Conservation (phyloP, 2,329 filamentous ascomycete species). For the Pseudogymnoascus sp. region DNA sequence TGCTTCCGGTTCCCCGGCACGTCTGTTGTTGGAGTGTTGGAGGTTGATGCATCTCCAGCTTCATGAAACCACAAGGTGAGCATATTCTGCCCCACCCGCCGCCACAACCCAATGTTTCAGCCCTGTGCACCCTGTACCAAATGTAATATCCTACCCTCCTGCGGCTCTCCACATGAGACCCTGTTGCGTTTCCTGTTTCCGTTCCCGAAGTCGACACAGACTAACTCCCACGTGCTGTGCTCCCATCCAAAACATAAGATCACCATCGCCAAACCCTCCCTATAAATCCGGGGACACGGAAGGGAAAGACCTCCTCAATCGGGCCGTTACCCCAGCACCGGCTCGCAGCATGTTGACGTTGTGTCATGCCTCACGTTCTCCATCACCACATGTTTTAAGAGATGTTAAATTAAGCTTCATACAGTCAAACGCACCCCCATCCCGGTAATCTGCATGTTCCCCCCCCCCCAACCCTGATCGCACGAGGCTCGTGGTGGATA, state of each 20-base stretch:
- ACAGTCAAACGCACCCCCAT: background rate
- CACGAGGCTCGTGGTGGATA: background rate
- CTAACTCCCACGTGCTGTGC: background rate
- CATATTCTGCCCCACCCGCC: background rate
- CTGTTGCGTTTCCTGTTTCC: background rate
- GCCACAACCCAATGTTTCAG: background rate
- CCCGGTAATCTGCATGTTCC: background rate
- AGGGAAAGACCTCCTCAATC: background rate
- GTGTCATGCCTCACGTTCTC: slow-evolving; percentile 4
- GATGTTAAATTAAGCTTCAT: slow-evolving; percentile 6
- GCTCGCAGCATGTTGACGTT: background rate
- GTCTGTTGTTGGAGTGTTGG: background rate
- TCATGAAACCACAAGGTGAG: background rate
- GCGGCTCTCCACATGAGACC: background rate
- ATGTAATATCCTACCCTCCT: background rate
- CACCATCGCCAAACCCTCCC: background rate
- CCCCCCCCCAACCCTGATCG: background rate
- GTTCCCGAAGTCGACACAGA: background rate
- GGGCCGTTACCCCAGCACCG: background rate
- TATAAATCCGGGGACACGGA: background rate
- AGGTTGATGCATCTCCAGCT: background rate
- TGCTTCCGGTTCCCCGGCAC: background rate
- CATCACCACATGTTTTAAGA: background rate
- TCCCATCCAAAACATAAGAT: background rate
- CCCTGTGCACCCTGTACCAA: background rate